Evolutionary conservation across 257 asterid genomes (phyloP).

Genomic region (Salvia hispanica): DNA sequence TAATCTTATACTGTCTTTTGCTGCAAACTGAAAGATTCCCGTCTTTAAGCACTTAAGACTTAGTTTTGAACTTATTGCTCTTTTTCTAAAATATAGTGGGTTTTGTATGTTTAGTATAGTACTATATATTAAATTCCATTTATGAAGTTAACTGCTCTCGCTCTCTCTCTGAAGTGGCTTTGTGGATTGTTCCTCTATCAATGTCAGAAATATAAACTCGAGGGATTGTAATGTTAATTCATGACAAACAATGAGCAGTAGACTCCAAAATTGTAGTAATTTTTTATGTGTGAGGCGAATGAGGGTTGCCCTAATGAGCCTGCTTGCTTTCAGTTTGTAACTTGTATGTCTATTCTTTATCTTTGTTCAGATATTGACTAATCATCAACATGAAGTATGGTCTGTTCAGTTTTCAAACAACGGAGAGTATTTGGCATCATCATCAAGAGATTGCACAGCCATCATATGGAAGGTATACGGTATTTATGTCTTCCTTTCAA

Average conservation of each 20-base stretch:
- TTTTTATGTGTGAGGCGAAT: neutral
- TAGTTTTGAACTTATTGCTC: constrained; percentile 12
- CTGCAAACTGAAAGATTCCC: constrained; percentile 19
- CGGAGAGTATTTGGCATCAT: constrained; percentile 80
- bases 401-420: constrained; percentile 84
- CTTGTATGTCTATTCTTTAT: constrained; percentile 27
- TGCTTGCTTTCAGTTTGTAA: constrained; percentile 35
- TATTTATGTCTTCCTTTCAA: constrained; percentile 17
- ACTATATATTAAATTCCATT: neutral
- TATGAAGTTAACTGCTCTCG: neutral
- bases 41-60: neutral
- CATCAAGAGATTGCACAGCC: constrained; percentile 85
- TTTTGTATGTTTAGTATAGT: constrained; percentile 6
- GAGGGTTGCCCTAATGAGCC: neutral
- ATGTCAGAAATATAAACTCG: constrained; percentile 2
- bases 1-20: constrained; percentile 35
- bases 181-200: constrained; percentile 5
- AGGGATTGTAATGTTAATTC: constrained; percentile 3
- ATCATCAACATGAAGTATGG: constrained; percentile 89
- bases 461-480: constrained; percentile 81
- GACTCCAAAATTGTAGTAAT: neutral
- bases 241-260: constrained; percentile 20
- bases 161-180: neutral
- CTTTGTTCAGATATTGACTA: constrained; percentile 65
- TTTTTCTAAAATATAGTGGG: neutral